These are phyloP conservation scores for Irpex lacteus DNA, from an alignment of 1,284 basidiomycete species.

Conservation along the genomic window DNA sequence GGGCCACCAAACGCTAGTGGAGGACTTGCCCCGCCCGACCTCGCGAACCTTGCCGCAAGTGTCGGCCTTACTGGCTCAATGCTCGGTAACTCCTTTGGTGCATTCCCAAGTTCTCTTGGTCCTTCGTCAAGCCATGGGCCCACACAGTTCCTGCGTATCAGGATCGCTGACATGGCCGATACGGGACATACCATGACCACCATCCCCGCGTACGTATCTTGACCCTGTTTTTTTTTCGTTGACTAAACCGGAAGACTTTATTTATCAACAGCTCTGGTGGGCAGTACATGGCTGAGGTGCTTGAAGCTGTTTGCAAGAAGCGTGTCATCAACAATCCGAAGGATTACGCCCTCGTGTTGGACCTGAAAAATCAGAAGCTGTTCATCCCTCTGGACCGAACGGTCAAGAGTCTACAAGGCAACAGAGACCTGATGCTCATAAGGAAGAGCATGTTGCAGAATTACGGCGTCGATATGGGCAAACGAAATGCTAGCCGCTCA, in stretches of 20 bases:
- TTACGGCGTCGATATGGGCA: constrained; percentile 61
- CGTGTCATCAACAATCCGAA: constrained; percentile 71
- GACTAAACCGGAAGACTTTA: neutral
- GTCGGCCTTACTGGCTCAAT: constrained; percentile 31
- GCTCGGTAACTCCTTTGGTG: constrained; percentile 40
- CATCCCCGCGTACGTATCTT: constrained; percentile 73
- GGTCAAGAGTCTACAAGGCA: constrained; percentile 88
- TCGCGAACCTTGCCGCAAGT: constrained; percentile 27
- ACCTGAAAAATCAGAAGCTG: constrained; percentile 72
- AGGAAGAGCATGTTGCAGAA: constrained; percentile 74
- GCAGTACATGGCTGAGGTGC: constrained; percentile 97
- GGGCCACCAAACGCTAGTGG: constrained; percentile 1
- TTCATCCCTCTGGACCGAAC: constrained; percentile 94
- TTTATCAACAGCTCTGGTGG: constrained; percentile 67
- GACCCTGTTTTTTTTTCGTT: neutral
- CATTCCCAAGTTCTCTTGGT: constrained; percentile 61
- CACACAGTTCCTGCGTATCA: constrained; percentile 76
- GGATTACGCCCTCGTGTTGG: constrained; percentile 76
- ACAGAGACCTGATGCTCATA: constrained; percentile 82
- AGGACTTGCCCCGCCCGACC: constrained; percentile 30
- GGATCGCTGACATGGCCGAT: constrained; percentile 76
- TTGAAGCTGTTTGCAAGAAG: constrained; percentile 81
- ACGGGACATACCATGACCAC: constrained; percentile 83
- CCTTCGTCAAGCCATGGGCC: constrained; percentile 71
- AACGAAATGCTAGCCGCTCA: constrained; percentile 53